Evolutionary conservation across 306 rosid species (phyloP), one percentile per base, ranked within the genome.

Genomic region (Elaeagnus macrophylla): DNA sequence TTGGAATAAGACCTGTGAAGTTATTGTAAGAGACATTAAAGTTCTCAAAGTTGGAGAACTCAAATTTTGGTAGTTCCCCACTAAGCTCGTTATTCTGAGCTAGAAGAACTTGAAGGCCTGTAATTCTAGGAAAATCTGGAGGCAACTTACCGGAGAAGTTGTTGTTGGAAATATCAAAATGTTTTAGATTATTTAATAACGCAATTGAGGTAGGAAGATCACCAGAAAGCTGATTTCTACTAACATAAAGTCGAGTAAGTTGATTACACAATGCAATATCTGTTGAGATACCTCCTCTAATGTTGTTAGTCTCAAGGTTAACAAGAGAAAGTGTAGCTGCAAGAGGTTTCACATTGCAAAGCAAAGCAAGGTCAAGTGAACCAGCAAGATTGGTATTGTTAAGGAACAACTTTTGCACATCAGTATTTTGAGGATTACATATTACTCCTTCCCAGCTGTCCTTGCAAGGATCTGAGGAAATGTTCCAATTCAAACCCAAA

Each of bases 11-110:
- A 14, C 94, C 89, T 1, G 59, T 67, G 50, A 85, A 67, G 45
- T 72, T 73, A 70, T 89, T 89, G 41, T 61, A 54, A 39, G 97
- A 85, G 53, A 77, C 80, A 47, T 81, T 75, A 69, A 89, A 83
- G 4, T 8, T 18, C 12, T 64, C 67, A 3, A 83, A 51, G 55
- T 81, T 81, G 64, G 78, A 79, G 81, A 82, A 81, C 49, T 79
- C 74, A 11, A 82, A 83, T 10, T 38, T 12, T 0, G 86, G 93
- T 66, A 89, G 68, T 20, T 20, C 53, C 64, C 93, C 93, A 9
- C 53, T 61, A 4, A 89, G 68, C 32, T 48, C 54, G 42, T 89
- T 89, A 65, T 82, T 65, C 20, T 88, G 84, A 46, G 88, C 90
- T 3, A 75, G 79, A 63, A 84, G 57, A 53, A 68, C 60, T 10